Evolutionary conservation across 805 yeast genomes (phyloP).

Genomic region (Starmerella cellae): DNA sequence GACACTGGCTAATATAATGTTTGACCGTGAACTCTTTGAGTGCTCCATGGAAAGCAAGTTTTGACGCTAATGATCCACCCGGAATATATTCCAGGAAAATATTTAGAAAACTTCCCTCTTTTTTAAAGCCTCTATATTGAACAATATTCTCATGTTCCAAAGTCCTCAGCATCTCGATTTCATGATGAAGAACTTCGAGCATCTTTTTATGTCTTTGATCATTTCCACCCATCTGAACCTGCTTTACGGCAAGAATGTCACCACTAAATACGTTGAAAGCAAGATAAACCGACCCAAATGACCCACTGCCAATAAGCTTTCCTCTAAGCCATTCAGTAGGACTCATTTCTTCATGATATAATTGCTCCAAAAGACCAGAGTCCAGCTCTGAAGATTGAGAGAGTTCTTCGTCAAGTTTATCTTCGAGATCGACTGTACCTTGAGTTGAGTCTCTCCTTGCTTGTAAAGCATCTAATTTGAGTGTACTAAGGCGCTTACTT

Average conservation of each 20-base stretch:
- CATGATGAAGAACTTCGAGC: constrained; percentile 21
- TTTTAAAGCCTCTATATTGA: constrained; percentile 76
- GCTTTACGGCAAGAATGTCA: constrained; percentile 94
- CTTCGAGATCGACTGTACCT: neutral
- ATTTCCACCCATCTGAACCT: constrained; percentile 52
- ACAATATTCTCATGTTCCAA: constrained; percentile 87
- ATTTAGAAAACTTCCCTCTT: constrained; percentile 56
- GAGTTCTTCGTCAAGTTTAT: neutral
- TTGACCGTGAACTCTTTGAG: constrained; percentile 64
- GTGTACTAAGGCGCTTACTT: constrained; percentile 19
- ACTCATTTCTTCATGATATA: constrained; percentile 35
- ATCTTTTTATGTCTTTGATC: constrained; percentile 22
- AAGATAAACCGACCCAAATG: constrained; percentile 83
- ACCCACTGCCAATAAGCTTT: constrained; percentile 84
- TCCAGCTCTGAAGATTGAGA: constrained; percentile 4
- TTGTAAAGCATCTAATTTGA: constrained; percentile 16
- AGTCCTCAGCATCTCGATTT: constrained; percentile 52
- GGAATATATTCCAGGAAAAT: constrained; percentile 71
- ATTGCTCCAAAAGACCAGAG: constrained; percentile 28
- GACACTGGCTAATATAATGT: constrained; percentile 61
- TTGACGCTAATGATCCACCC: constrained; percentile 55
- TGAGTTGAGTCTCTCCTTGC: neutral
- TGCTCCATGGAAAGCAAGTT: constrained; percentile 54
- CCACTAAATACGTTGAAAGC: constrained; percentile 90
- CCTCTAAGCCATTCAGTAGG: constrained; percentile 88